Evolutionary conservation across 164 flowering plant species (phyloP).

Genomic region (Cinnamomum chago): DNA sequence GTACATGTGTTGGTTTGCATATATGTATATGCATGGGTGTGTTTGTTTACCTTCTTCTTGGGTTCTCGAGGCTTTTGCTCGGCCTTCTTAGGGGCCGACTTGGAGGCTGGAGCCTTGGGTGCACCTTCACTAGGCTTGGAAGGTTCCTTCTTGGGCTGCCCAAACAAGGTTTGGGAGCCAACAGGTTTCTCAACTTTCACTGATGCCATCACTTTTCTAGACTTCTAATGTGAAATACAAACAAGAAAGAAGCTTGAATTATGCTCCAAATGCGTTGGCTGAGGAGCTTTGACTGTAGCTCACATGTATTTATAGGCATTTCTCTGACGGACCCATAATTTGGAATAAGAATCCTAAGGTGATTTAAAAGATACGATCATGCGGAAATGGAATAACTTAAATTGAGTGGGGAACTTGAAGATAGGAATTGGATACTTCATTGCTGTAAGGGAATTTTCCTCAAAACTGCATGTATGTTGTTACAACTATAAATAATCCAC

Average conservation of each 20-base stretch:
- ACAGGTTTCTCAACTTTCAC: slow-evolving; percentile 39
- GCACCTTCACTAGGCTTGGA: slow-evolving; percentile 13
- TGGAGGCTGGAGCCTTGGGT: slow-evolving; percentile 12
- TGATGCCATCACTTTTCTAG: slow-evolving; percentile 30
- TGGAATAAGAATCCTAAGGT: slow-evolving; percentile 5
- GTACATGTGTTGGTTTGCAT: background rate
- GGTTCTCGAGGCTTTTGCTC: slow-evolving; percentile 32
- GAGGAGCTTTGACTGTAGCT: background rate
- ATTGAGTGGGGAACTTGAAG: background rate
- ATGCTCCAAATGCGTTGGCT: background rate
- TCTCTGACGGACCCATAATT: background rate
- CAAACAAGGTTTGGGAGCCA: slow-evolving; percentile 7
- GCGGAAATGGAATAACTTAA: background rate
- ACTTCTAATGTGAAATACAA: background rate
- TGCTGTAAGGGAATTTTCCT: background rate
- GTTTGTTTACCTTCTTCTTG: slow-evolving; percentile 27
- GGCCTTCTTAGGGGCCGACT: slow-evolving; percentile 33
- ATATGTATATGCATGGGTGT: background rate
- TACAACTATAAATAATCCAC: too few species aligned
- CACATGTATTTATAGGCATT: background rate
- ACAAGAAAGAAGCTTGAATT: background rate
- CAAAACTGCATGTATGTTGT: too few species aligned
- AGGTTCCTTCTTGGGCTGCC: slow-evolving; percentile 7
- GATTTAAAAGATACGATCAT: background rate
- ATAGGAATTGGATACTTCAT: slow-evolving; percentile 9